Evolutionary conservation across 2,329 filamentous ascomycete species (phyloP).

Genomic region (Stachybotrys chlorohalonatus): DNA sequence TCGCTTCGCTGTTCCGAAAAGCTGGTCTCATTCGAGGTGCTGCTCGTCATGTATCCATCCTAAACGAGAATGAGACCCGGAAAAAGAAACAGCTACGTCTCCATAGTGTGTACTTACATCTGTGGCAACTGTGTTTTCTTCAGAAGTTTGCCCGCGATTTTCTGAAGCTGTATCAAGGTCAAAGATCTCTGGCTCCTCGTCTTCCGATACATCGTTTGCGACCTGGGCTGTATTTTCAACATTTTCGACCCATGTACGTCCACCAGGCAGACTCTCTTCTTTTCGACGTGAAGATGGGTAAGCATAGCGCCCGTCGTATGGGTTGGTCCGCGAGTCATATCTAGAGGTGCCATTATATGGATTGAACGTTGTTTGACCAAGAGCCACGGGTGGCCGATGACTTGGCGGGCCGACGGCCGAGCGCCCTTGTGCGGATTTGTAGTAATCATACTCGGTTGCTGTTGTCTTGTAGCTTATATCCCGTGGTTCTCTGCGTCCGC

Average conservation of each 20-base stretch:
- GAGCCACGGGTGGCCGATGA: too few relatives aligned
- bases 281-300: not conserved
- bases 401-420: too few relatives aligned
- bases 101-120: not conserved
- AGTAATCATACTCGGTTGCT: too few relatives aligned
- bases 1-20: not conserved
- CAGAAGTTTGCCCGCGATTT: not conserved
- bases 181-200: not conserved
- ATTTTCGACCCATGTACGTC: not conserved
- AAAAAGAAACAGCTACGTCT: not conserved
- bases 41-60: not conserved
- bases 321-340: not conserved
- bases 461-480: too few relatives aligned
- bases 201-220: not conserved
- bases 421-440: too few relatives aligned
- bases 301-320: not conserved
- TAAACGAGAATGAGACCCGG: not conserved
- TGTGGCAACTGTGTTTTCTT: not conserved
- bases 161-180: not conserved
- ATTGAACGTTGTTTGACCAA: too few relatives aligned
- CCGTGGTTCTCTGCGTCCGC: too few relatives aligned
- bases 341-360: too few relatives aligned
- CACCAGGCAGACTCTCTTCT: too few relatives aligned
- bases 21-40: not conserved
- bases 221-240: not conserved